These are phyloP conservation scores for Cephaloascus albidus DNA, from an alignment of 805 yeast genomes.

Conservation along the genomic window DNA sequence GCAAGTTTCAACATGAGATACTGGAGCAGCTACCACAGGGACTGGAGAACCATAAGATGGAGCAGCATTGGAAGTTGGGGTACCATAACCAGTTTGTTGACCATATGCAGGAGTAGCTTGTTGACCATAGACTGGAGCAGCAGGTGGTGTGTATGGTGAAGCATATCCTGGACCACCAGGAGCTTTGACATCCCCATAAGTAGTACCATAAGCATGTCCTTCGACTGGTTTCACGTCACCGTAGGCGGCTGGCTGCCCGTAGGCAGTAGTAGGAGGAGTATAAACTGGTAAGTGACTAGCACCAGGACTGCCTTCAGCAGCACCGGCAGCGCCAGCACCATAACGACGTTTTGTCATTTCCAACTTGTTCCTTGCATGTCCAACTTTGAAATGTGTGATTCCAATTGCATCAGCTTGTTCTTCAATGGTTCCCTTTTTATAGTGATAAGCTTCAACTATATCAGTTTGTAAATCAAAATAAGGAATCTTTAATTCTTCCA, in stretches of 20 bases:
- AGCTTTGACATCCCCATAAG: slow-evolving; percentile 4
- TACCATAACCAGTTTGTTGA: slow-evolving; percentile 16
- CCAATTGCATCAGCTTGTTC: slow-evolving; percentile 84
- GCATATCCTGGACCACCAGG: slow-evolving; percentile 3
- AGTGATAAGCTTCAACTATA: slow-evolving; percentile 67
- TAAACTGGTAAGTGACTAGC: slow-evolving; percentile 24
- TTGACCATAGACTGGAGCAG: slow-evolving; percentile 2
- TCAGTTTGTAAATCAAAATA: slow-evolving; percentile 85
- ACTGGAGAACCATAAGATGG: slow-evolving; percentile 19
- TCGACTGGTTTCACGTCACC: slow-evolving; percentile 19
- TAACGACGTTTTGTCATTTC: slow-evolving; percentile 77
- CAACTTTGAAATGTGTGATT: slow-evolving; percentile 83
- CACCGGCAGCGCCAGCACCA: slow-evolving; percentile 25
- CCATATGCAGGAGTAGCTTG: slow-evolving; percentile 22
- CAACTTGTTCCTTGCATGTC: slow-evolving; percentile 77
- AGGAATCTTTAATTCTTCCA: slow-evolving; percentile 96
- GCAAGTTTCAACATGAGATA: slow-evolving; percentile 42
- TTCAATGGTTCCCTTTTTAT: slow-evolving; percentile 85
- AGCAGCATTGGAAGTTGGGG: slow-evolving; percentile 8
- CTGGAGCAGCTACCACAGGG: slow-evolving; percentile 8
- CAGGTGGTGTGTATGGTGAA: neutral
- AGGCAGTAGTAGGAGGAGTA: slow-evolving; percentile 18
- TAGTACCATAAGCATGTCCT: slow-evolving; percentile 11
- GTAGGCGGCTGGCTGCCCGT: slow-evolving; percentile 11
- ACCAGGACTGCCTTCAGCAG: slow-evolving; percentile 12